phyloP scores from a whole-genome alignment of 208 protist species.

The Trypanosoma congolense region DNA sequence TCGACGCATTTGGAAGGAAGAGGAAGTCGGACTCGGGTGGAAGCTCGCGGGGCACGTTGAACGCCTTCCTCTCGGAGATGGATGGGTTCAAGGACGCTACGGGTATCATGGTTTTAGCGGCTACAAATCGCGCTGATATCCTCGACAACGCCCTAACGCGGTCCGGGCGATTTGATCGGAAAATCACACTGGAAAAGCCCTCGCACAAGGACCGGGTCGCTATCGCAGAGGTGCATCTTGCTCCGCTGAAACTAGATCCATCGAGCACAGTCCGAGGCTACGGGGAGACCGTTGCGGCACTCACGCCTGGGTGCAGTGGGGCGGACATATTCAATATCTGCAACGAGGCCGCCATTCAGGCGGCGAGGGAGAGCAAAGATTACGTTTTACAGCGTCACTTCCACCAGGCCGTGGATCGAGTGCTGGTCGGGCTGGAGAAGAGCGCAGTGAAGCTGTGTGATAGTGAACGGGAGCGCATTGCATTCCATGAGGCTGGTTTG shows the following conservation, averaged over 20 bases:
- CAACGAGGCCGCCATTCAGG: constrained; percentile 93
- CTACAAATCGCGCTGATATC: constrained; percentile 92
- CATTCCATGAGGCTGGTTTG: constrained; percentile 98
- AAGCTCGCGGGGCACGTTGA: constrained; percentile 95
- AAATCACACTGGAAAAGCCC: constrained; percentile 89
- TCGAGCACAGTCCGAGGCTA: background rate
- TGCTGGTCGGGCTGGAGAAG: constrained; percentile 95
- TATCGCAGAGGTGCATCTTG: constrained; percentile 95
- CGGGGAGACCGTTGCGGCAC: constrained; percentile 54
- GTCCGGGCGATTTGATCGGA: constrained; percentile 93
- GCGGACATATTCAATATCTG: constrained; percentile 97
- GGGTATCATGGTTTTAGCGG: constrained; percentile 93
- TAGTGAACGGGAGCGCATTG: constrained; percentile 92
- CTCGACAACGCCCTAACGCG: constrained; percentile 90
- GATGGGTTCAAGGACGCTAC: constrained; percentile 90
- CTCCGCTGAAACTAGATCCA: constrained; percentile 73
- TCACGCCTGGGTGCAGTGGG: constrained; percentile 87
- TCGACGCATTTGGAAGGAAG: constrained; percentile 94
- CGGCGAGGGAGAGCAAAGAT: constrained; percentile 63
- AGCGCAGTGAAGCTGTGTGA: constrained; percentile 73
- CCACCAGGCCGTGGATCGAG: constrained; percentile 93
- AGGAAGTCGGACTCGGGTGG: constrained; percentile 55
- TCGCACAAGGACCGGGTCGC: constrained; percentile 91
- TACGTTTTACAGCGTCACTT: constrained; percentile 85
- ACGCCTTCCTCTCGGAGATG: constrained; percentile 96